Conservation (phyloP, 176 grass and related monocot genomes). For the Guadua angustifolia region DNA sequence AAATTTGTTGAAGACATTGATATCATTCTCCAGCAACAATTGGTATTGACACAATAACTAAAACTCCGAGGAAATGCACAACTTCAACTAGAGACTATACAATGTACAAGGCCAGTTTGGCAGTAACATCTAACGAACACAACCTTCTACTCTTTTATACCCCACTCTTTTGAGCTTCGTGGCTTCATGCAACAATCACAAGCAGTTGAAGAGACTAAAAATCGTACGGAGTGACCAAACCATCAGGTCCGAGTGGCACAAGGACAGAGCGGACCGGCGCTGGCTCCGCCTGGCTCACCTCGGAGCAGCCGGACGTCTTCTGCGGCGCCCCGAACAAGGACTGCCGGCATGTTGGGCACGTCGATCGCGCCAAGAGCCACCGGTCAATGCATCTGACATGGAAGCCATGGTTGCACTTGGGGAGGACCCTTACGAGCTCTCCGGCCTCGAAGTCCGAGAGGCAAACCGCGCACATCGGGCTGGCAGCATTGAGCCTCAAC, state of each 20-base stretch:
- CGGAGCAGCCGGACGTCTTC: slow-evolving; percentile 63
- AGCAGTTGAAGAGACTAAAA: slow-evolving; percentile 46
- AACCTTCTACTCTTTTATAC: background rate
- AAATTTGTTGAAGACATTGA: no score
- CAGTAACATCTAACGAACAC: slow-evolving; percentile 25
- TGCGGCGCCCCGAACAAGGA: slow-evolving; percentile 52
- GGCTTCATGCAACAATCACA: background rate
- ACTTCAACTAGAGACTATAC: slow-evolving; percentile 3
- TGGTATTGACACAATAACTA: slow-evolving; percentile 2
- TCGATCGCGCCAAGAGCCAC: slow-evolving; percentile 72
- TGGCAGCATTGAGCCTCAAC: slow-evolving; percentile 58
- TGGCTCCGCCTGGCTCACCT: slow-evolving; percentile 2
- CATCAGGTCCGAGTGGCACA: slow-evolving; percentile 71
- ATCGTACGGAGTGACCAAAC: slow-evolving; percentile 60
- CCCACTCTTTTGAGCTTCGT: background rate
- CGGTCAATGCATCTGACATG: slow-evolving; percentile 88
- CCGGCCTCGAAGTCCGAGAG: slow-evolving; percentile 80
- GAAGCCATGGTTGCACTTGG: slow-evolving; percentile 85
- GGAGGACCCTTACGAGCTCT: slow-evolving; percentile 75
- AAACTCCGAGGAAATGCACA: slow-evolving; percentile 35
- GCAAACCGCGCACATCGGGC: slow-evolving; percentile 70
- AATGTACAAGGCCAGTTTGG: slow-evolving; percentile 51
- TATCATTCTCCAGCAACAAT: slow-evolving; percentile 27
- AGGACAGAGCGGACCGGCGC: slow-evolving; percentile 36
- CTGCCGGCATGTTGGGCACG: slow-evolving; percentile 81